A percentile compares a stretch with the other conserved stretches of the same genome.
Evolutionary conservation across 495 filamentous ascomycete genomes (phyloP).

Genomic region (Geoglossum glabrum): DNA sequence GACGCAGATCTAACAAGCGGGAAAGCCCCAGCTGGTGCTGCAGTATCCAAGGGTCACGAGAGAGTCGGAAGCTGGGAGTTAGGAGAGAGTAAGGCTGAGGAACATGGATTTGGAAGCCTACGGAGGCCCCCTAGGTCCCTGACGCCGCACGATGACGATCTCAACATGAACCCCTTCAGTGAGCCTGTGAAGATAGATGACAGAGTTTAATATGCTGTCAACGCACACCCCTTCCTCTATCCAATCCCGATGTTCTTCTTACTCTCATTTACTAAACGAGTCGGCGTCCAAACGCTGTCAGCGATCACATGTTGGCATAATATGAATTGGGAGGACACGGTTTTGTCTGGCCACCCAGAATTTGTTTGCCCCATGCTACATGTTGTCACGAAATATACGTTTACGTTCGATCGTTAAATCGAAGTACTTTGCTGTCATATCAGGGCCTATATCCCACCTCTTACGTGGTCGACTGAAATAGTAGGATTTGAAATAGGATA

Average conservation of each 20-base stretch:
- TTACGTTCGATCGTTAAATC: not conserved
- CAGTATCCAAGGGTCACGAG: slow-evolving; percentile 21
- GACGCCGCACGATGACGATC: not conserved
- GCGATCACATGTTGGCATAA: not conserved
- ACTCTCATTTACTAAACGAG: not conserved
- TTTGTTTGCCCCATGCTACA: not conserved
- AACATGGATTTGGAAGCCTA: not conserved
- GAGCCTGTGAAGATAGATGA: slow-evolving; percentile 3
- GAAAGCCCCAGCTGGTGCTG: slow-evolving; percentile 10
- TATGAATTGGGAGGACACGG: not conserved
- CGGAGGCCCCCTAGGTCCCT: not conserved
- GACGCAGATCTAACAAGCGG: slow-evolving; percentile 26
- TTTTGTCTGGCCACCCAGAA: not conserved
- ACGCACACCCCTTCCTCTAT: not conserved
- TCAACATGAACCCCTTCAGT: not conserved
- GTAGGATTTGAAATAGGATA: not conserved
- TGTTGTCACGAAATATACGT: not conserved
- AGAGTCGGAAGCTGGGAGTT: slow-evolving; percentile 34
- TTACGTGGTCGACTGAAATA: no score
- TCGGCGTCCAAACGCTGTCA: not conserved
- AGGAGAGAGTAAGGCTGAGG: slow-evolving; percentile 4
- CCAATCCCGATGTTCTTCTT: not conserved
- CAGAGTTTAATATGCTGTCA: not conserved
- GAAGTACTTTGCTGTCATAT: not conserved
- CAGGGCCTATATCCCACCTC: no score